phyloP scores from a whole-genome alignment of 176 grass and related monocot genomes.

The Areca catechu region DNA sequence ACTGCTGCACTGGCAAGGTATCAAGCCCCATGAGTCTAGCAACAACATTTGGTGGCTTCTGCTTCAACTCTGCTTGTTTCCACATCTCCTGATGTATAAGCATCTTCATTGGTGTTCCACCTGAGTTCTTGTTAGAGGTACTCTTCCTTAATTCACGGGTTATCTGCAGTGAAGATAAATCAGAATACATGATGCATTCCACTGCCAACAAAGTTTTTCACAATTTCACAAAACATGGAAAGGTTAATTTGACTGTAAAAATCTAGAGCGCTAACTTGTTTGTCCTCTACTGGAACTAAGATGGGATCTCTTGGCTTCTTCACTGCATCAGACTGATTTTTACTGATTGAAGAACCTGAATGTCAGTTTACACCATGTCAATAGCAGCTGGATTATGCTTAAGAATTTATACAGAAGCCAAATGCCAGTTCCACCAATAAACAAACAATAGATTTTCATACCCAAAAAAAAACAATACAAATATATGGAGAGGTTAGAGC shows the following conservation, averaged over 20 bases:
- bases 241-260: too few relatives aligned
- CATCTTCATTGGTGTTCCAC: constrained; percentile 59
- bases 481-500: not conserved
- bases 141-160: constrained; percentile 31
- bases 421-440: not conserved
- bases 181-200: constrained; percentile 5
- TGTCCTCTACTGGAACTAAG: constrained; percentile 40
- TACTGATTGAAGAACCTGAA: constrained; percentile 47
- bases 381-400: constrained; percentile 6
- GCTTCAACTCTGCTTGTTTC: constrained; percentile 44
- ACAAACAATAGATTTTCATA: constrained; percentile 3
- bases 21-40: constrained; percentile 89
- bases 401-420: not conserved
- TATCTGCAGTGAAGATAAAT: constrained; percentile 21
- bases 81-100: constrained; percentile 89
- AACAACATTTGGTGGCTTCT: constrained; percentile 61
- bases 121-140: constrained; percentile 40
- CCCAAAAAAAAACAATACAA: too few relatives aligned
- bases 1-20: constrained; percentile 33
- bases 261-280: constrained; percentile 34
- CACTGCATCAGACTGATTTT: constrained; percentile 25
- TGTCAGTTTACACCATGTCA: constrained; percentile 1
- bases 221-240: too few relatives aligned
- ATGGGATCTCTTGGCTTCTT: constrained; percentile 31
- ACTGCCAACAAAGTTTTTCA: not conserved